Evolutionary conservation across 1,139 yeast genomes (phyloP).

Genomic region (Candida pseudocylindracea): DNA sequence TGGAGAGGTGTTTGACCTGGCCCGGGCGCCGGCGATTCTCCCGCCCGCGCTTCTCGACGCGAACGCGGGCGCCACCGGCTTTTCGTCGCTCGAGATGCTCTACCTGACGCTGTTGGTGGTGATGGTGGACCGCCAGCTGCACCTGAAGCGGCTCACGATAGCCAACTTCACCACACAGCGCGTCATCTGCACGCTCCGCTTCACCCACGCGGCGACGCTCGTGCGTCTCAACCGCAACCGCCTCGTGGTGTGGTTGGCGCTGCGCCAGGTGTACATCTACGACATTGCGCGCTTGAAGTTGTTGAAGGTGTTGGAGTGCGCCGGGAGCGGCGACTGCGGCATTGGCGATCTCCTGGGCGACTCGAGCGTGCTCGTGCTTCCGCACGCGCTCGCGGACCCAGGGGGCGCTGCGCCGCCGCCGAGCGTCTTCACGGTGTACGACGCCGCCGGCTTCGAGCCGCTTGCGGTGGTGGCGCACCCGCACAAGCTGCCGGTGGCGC

Average conservation of each 20-base stretch:
- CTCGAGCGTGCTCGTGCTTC: slow-evolving; percentile 20
- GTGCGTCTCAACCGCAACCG: slow-evolving; percentile 46
- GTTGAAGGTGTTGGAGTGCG: slow-evolving; percentile 34
- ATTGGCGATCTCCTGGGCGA: slow-evolving; percentile 12
- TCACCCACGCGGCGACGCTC: slow-evolving; percentile 37
- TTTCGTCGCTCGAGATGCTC: slow-evolving; percentile 23
- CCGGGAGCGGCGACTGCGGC: slow-evolving; percentile 6
- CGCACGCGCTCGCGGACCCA: slow-evolving; percentile 10
- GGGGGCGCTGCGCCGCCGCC: slow-evolving; percentile 5
- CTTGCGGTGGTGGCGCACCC: slow-evolving; percentile 29
- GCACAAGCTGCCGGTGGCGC: slow-evolving; percentile 28
- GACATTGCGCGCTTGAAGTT: slow-evolving; percentile 55
- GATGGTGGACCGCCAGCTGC: slow-evolving; percentile 24
- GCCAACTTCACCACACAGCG: slow-evolving; percentile 41
- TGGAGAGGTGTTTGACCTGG: slow-evolving; percentile 14
- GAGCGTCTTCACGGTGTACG: slow-evolving; percentile 19
- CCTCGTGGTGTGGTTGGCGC: slow-evolving; percentile 32
- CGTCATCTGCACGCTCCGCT: slow-evolving; percentile 48
- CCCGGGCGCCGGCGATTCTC: no score
- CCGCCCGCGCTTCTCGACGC: no score
- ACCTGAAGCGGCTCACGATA: slow-evolving; percentile 24
- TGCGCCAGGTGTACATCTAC: slow-evolving; percentile 45
- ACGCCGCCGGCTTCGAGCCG: slow-evolving; percentile 32
- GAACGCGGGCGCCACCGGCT: no score
- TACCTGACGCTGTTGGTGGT: slow-evolving; percentile 52